Percentiles rank a stretch among this genome's conserved stretches.
Evolutionary conservation across 1,139 yeast genomes (phyloP).

Genomic region (Taphrina flavorubra): DNA sequence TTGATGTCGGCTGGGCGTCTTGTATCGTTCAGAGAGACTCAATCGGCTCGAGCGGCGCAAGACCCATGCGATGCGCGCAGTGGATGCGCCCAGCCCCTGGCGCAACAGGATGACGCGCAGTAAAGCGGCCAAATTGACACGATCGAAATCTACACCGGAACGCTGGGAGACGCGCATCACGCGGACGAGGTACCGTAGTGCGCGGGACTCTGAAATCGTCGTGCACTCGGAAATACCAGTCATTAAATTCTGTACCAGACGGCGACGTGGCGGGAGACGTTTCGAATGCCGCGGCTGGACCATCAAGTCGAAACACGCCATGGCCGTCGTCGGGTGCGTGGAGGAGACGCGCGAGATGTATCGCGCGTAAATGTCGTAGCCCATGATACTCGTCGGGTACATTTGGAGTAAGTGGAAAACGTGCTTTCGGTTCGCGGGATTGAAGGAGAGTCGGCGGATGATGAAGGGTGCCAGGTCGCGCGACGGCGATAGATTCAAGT

Average conservation of each 20-base stretch:
- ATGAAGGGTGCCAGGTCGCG: constrained; percentile 1
- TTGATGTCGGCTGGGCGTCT: background rate
- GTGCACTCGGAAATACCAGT: constrained; percentile 6
- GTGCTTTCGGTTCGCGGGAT: background rate
- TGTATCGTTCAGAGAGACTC: background rate
- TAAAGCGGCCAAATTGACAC: constrained; percentile 8
- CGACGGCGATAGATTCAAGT: background rate
- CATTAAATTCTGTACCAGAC: constrained; percentile 18
- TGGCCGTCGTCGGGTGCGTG: constrained; percentile 1
- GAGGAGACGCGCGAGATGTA: constrained; percentile 19
- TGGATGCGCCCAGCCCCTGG: constrained; percentile 24
- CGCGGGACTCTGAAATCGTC: constrained; percentile 9
- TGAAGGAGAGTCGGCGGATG: background rate
- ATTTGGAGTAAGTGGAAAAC: background rate
- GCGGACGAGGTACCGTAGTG: constrained; percentile 3
- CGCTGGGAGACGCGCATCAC: background rate
- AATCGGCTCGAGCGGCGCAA: background rate
- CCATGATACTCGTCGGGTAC: constrained; percentile 1
- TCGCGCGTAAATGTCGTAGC: constrained; percentile 20
- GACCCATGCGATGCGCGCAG: background rate
- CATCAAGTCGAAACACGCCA: background rate
- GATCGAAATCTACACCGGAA: background rate
- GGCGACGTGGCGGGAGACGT: background rate
- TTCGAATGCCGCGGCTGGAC: background rate
- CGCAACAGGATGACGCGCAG: constrained; percentile 12